These are phyloP conservation scores for Hanseniaspora vineae DNA, from an alignment of 805 yeast genomes.

Conservation along the genomic window DNA sequence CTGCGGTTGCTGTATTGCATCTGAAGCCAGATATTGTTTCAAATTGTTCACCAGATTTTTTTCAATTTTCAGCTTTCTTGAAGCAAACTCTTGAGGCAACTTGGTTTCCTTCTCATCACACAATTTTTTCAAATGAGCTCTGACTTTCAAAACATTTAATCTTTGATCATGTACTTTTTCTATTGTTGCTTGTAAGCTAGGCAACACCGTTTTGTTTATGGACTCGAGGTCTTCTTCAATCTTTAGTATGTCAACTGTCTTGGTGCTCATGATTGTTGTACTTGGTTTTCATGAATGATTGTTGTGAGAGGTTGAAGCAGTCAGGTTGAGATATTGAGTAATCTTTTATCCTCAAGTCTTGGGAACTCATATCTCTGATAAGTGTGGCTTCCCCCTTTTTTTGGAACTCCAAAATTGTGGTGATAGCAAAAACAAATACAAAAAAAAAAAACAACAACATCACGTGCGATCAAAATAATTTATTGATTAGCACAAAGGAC, in stretches of 20 bases:
- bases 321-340: too few relatives aligned
- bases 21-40: constrained; percentile 25
- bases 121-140: not conserved
- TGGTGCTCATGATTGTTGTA: not conserved
- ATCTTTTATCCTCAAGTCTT: too few relatives aligned
- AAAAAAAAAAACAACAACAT: too few relatives aligned
- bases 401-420: too few relatives aligned
- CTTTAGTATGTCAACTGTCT: not conserved
- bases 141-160: not conserved
- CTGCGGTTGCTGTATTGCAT: not conserved
- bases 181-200: not conserved
- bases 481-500: too few relatives aligned
- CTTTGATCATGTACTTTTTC: not conserved
- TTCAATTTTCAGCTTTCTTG: not conserved
- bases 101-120: not conserved
- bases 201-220: not conserved
- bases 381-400: too few relatives aligned
- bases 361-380: too few relatives aligned
- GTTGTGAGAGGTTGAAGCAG: too few relatives aligned
- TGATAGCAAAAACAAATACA: too few relatives aligned
- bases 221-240: not conserved
- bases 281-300: not conserved
- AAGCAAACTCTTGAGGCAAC: not conserved
- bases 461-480: too few relatives aligned
- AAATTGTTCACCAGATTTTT: constrained; percentile 20